Conservation (phyloP, 2,329 filamentous ascomycete species). For the Aspergillus fijiensis region DNA sequence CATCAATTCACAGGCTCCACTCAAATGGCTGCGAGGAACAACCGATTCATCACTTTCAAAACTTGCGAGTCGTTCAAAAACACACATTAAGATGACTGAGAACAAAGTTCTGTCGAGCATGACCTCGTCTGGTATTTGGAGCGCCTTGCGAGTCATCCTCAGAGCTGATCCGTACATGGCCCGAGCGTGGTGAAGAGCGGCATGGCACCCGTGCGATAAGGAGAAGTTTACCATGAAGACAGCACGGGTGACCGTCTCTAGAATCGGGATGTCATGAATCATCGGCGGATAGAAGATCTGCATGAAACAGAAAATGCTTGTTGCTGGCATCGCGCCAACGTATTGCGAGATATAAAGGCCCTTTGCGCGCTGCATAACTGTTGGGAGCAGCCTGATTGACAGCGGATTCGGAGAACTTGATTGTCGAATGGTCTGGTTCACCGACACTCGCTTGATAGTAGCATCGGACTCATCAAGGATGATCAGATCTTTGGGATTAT, state of each 20-base stretch:
- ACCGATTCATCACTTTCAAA: background rate
- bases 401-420: background rate
- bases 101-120: slow-evolving; percentile 2
- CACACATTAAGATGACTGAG: slow-evolving; percentile 2
- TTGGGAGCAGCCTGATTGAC: background rate
- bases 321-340: background rate
- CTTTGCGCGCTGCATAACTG: slow-evolving; percentile 1
- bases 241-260: background rate
- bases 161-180: slow-evolving; percentile 4
- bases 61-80: slow-evolving; percentile 2
- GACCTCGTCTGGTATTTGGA: slow-evolving; percentile 1
- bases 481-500: background rate
- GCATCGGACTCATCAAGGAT: slow-evolving; percentile 4
- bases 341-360: slow-evolving; percentile 7
- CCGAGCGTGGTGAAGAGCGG: slow-evolving; percentile 5
- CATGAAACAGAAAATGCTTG: slow-evolving; percentile 2
- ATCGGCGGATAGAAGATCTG: slow-evolving; percentile 4
- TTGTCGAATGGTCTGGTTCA: background rate
- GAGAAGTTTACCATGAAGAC: slow-evolving; percentile 7
- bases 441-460: background rate
- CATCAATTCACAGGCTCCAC: slow-evolving; percentile 2
- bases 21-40: background rate
- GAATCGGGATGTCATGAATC: background rate
- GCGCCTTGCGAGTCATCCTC: slow-evolving; percentile 1
- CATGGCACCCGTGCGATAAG: background rate